Base-by-base conservation (phyloP, 1,284 basidiomycete genomes). In the Cystobasidium slooffiae region DNA sequence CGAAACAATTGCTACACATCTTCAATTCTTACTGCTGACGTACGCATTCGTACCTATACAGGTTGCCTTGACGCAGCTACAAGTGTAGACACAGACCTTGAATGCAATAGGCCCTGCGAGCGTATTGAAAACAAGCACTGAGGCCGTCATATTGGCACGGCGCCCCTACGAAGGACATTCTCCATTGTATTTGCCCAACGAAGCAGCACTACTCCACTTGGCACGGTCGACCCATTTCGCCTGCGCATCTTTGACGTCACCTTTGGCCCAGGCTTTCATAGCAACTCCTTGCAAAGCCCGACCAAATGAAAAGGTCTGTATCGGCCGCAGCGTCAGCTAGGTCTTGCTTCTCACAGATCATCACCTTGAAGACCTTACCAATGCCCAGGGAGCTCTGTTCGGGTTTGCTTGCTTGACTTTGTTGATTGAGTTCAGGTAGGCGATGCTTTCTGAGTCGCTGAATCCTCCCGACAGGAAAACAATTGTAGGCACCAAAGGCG, bases 251-350 rank as follows among this genome's bases (percentile, higher is more conserved):
- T 80, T 75, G 72, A 85, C 82, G 64, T 87, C 86, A 0, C 84
- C 85, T 68, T 76, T 80, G 4, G 83, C 82, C 85, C 86, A 87
- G 61, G 82, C 80, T 66, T 82, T 81, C 82, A 86, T 84, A 6
- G 86, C 84, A 20, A 85, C 84, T 1, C 85, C 84, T 78, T 87
- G 87, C 47, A 87, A 76, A 12, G 85, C 85, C 41, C 85, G 78
- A 31, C 86, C 85, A 79, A 85, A 87, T 18, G 86, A 86, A 78
- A 87, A 87, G 4, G 84, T 84, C 51, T 86, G 76, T 16, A 81
- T 31, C 31, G 31, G 31, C 31, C 31, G 31, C 31, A 31, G 31
- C 31, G 31, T 31, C 31, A 31, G 31, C 31, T 31, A 31, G 31
- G 31, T 31, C 31, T 6, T 37, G 22, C 55, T 12, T n/a, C 18